Evolutionary conservation across 2,329 filamentous ascomycete species (phyloP).

Genomic region (Diaporthe ampelina): DNA sequence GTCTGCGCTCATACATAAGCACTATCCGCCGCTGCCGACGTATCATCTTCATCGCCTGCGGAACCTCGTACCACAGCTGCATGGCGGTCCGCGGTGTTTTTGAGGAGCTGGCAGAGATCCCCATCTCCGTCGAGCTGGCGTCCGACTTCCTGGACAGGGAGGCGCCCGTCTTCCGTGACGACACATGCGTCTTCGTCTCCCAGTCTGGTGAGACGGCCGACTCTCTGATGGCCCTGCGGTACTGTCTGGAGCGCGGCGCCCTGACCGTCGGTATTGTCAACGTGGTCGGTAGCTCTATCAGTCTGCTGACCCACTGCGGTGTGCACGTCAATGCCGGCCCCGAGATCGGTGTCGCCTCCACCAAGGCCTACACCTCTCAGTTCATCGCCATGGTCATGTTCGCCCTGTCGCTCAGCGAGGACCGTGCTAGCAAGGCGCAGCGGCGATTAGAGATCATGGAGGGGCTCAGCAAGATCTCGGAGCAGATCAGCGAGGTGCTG

Average conservation of each 20-base stretch:
- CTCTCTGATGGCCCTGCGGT: constrained; percentile 95
- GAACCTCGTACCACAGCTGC: constrained; percentile 98
- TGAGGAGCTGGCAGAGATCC: constrained; percentile 97
- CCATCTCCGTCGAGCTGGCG: constrained; percentile 95
- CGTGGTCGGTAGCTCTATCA: constrained; percentile 98
- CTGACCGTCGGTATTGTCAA: constrained; percentile 99
- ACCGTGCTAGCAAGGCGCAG: constrained; percentile 93
- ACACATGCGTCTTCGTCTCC: constrained; percentile 98
- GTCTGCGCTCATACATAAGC: constrained; percentile 93
- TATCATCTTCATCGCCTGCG: constrained; percentile 99
- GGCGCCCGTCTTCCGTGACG: constrained; percentile 98
- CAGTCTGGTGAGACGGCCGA: constrained; percentile 99
- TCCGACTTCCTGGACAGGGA: constrained; percentile 98
- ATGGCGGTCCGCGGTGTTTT: constrained; percentile 99
- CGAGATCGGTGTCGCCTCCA: constrained; percentile 98
- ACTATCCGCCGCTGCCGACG: constrained; percentile 97
- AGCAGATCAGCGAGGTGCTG: constrained; percentile 92
- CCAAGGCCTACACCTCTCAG: constrained; percentile 99
- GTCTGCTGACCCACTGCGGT: constrained; percentile 98
- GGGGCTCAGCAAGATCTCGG: constrained; percentile 87
- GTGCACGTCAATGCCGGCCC: constrained; percentile 99
- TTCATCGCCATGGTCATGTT: constrained; percentile 99
- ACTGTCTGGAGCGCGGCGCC: constrained; percentile 97
- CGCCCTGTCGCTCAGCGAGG: constrained; percentile 93
- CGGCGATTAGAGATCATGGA: constrained; percentile 97